Evolutionary conservation across 148 eudicot genomes (phyloP).

Genomic region (Rhododendron griersonianum): DNA sequence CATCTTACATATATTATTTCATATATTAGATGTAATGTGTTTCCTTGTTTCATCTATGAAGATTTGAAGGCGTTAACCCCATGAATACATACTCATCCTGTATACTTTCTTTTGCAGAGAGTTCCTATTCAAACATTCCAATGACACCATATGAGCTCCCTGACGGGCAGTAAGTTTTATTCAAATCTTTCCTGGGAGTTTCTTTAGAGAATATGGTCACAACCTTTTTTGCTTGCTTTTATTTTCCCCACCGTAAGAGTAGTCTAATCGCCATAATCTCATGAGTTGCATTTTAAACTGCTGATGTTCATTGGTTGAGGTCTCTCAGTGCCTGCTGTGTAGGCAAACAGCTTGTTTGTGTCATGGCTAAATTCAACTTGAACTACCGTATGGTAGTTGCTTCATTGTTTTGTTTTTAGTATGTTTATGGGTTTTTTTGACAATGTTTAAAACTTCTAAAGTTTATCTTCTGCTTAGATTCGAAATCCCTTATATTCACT

Average conservation of each 20-base stretch:
- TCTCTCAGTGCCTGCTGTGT: neutral
- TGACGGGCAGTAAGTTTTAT: conserved; percentile 90
- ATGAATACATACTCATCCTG: neutral
- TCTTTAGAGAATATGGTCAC: neutral
- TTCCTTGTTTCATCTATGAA: neutral
- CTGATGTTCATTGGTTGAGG: neutral
- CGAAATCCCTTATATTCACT: conserved; percentile 5
- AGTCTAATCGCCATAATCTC: neutral
- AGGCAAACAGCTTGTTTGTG: neutral
- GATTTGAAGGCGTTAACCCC: neutral
- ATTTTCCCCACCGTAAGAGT: neutral
- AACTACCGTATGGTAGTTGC: neutral
- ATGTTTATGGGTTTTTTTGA: neutral
- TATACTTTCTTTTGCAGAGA: conserved; percentile 46
- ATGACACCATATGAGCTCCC: conserved; percentile 98
- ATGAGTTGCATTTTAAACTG: neutral
- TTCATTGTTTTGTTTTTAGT: neutral
- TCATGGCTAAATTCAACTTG: neutral
- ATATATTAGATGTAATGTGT: neutral
- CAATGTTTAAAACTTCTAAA: neutral
- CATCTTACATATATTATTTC: neutral
- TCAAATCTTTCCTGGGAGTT: neutral
- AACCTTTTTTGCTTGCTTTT: neutral
- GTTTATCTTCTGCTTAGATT: neutral
- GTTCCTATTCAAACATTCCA: conserved; percentile 88